phyloP scores from a whole-genome alignment of 805 yeast species.

The Ogataea nakhonphanomensis region DNA sequence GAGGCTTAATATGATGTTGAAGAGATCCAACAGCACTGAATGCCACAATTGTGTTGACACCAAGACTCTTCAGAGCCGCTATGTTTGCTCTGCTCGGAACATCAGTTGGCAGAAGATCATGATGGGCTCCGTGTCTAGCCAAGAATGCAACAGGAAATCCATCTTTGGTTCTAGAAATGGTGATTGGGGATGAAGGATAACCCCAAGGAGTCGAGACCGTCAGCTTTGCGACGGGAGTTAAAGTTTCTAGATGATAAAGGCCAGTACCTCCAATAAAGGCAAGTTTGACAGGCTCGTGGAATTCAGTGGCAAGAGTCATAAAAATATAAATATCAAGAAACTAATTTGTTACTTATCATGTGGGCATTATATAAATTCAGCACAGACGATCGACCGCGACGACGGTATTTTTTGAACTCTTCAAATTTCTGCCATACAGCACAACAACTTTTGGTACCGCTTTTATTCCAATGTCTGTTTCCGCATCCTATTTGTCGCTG shows the following conservation, averaged over 20 bases:
- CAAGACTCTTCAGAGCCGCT: conserved; percentile 86
- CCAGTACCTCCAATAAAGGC: conserved; percentile 99
- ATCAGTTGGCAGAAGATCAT: conserved; percentile 84
- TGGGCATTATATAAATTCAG: neutral
- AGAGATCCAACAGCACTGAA: conserved; percentile 96
- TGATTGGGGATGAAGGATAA: conserved; percentile 87
- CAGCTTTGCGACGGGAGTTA: conserved; percentile 81
- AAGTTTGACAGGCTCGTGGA: conserved; percentile 64
- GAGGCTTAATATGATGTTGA: conserved; percentile 82
- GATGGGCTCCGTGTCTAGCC: conserved; percentile 91
- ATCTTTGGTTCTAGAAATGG: conserved; percentile 70
- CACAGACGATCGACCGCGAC: conserved; percentile 10
- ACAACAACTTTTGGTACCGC: conserved; percentile 9
- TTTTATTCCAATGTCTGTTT: conserved; percentile 9
- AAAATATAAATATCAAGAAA: neutral
- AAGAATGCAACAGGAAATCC: conserved; percentile 91
- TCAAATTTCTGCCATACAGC: conserved; percentile 11
- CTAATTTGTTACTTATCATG: conserved; percentile 1
- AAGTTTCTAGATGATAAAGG: conserved; percentile 77
- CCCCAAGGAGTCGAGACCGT: conserved; percentile 97
- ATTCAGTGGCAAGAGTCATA: conserved; percentile 30
- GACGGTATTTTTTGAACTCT: conserved; percentile 1
- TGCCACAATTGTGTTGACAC: conserved; percentile 85
- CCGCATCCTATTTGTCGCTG: conserved; percentile 24
- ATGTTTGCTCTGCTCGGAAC: conserved; percentile 94